phyloP scores from a whole-genome alignment of 2,329 filamentous ascomycete genomes.

The Elsinoe necatrix region DNA sequence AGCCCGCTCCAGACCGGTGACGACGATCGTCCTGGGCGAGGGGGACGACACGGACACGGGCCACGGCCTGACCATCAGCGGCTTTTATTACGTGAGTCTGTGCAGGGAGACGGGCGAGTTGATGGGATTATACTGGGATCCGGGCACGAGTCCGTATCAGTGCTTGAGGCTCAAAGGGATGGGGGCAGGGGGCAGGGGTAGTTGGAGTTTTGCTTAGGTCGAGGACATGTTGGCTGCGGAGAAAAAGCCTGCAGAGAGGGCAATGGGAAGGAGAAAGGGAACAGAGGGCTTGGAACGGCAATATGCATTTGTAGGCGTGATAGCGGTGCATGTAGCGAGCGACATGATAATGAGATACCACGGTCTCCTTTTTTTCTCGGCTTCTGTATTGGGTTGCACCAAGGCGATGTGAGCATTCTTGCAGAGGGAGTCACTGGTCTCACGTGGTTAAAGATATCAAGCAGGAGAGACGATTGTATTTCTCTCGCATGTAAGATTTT shows the following conservation, averaged over 20 bases:
- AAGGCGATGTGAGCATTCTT: too few relatives aligned
- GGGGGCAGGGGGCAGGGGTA: constrained; percentile 29
- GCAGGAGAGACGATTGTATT: neutral
- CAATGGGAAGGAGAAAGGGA: neutral
- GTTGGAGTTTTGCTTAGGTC: constrained; percentile 33
- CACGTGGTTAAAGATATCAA: too few relatives aligned
- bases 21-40: constrained; percentile 18
- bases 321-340: neutral
- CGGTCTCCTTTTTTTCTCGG: neutral
- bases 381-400: too few relatives aligned
- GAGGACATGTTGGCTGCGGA: neutral
- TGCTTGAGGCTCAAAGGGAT: constrained; percentile 38
- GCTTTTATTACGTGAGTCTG: constrained; percentile 48
- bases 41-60: constrained; percentile 27
- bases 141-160: constrained; percentile 47
- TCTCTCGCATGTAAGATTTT: neutral
- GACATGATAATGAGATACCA: neutral
- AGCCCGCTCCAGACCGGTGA: constrained; percentile 2
- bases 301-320: neutral
- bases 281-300: neutral
- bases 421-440: too few relatives aligned
- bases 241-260: too few relatives aligned
- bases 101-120: constrained; percentile 38
- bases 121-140: constrained; percentile 48
- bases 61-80: constrained; percentile 44